These are phyloP conservation scores for Blastocystis sp. DNA, from an alignment of 352 stramenopile genomes.

Conservation along the genomic window DNA sequence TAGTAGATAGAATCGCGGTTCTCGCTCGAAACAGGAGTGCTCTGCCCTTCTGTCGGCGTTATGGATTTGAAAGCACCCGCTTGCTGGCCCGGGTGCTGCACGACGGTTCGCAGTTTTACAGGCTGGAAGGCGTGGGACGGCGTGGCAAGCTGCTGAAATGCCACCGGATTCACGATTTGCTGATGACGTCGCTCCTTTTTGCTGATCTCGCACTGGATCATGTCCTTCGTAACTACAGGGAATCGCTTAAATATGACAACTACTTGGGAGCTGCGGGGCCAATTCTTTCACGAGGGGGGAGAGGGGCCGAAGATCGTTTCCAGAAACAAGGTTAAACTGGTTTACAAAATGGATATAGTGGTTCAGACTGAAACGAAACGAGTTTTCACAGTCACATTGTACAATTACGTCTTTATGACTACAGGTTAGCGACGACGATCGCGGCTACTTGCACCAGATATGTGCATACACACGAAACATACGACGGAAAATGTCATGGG, in stretches of 20 bases:
- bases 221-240: conserved; percentile 32
- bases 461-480: conserved; percentile 51
- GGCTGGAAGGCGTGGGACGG: too few relatives aligned
- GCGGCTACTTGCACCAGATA: conserved; percentile 37
- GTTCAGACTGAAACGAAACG: conserved; percentile 50
- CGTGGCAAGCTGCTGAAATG: neutral
- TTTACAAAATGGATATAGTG: conserved; percentile 65
- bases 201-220: neutral
- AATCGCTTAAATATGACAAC: neutral
- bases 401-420: neutral
- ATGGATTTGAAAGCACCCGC: too few relatives aligned
- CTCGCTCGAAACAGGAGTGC: neutral
- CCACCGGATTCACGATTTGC: neutral
- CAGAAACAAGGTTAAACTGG: conserved; percentile 50
- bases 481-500: conserved; percentile 32
- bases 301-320: conserved; percentile 33
- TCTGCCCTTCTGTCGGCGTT: too few relatives aligned
- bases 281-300: conserved; percentile 7
- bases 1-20: neutral
- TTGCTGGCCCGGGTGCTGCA: too few relatives aligned
- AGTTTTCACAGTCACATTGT: neutral
- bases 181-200: neutral
- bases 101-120: too few relatives aligned
- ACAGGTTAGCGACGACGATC: neutral
- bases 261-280: conserved; percentile 20